Base-by-base conservation (phyloP, 2,329 filamentous ascomycete genomes). In the Aureobasidium subglaciale region DNA sequence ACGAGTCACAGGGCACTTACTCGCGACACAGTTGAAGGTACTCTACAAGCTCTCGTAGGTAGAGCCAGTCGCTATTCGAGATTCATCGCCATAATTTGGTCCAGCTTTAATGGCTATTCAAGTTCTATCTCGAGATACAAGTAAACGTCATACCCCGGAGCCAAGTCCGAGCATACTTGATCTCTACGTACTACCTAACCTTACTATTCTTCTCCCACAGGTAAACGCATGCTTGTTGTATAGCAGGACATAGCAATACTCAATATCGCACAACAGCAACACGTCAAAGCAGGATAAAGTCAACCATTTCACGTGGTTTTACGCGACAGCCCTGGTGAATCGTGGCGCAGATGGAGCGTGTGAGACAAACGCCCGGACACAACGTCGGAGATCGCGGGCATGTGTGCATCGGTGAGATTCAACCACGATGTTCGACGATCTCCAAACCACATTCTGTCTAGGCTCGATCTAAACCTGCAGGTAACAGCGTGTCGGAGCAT, bases 321-420 rank as follows among this genome's bases (percentile, higher is more conserved):
- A 13, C 34, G 41, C 24, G 27, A 46, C 18, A 16, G 16, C 18
- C 20, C 30, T 35, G 24, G 35, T 52, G n/a, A n/a, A n/a, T n/a
- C n/a, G n/a, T n/a, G 48, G 34, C 48, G 48, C 34, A 16, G 38
- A 8, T 5, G 13, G 34, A 25, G 38, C 15, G 35, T 37, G 24
- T 52, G 48, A 52, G 48, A 52, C 34, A 41, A 49, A 24, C 30
- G 29, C 18, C 18, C 43, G 30, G 43, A 34, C 30, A 32, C 32
- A 50, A 32, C 48, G 48, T 52, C 48, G 41, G 35, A 25, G 48
- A 52, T 52, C 48, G 48, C 24, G 25, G 30, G 10, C 46, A 25
- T 29, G 18, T 35, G 10, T 37, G 32, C 46, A 50, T 50, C 46
- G 46, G 34, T 37, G 32, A 50, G 46, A 50, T 50, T 50, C 32